Base-by-base conservation (phyloP, 2,329 filamentous ascomycete species). In the Sclerotinia glacialis region DNA sequence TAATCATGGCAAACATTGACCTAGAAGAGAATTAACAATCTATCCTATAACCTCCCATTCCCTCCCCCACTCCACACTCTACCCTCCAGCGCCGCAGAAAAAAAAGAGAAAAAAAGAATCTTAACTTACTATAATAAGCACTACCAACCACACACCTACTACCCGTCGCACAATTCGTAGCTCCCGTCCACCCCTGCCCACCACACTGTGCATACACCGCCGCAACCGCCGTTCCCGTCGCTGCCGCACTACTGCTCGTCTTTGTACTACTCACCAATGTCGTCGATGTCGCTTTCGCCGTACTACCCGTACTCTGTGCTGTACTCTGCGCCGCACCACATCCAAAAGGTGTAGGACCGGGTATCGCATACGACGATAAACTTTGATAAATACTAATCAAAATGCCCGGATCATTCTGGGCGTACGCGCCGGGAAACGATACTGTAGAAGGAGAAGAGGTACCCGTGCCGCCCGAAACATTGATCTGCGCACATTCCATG, bases 401-500 rank as follows among this genome's bases (percentile, higher is more conserved):
- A 70, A 84, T 82, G 49, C 81, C 81, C 2, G 81, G 79, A 73
- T 83, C 81, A 62, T 78, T 75, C 64, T 77, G 50, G 9, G 31
- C 52, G 47, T 74, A 74, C 3, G 73, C 71, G 12, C 73, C 72
- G 26, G 73, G 73, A 14, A 74, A 64, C 4, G 67, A 58, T 4
- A 74, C 73, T 7, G 70, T 72, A n/a, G 69, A 56, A 6, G 73
- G 73, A 9, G 65, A 70, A 5, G 60, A 44, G 14, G 67, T 59
- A 8, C 67, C 71, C 4, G 71, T 68, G 50, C 80, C 80, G 40
- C 80, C 80, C 0, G 76, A 76, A n/a, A 83, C 78, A 53, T 77
- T 79, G 69, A 83, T 74, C 69, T 83, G 81, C 0, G 79, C 81
- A 70, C 82, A 84, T 75, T 81, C 79, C 79, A 81, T 75, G 69